Conservation (phyloP, 805 yeast species). For the Candida suzukii region DNA sequence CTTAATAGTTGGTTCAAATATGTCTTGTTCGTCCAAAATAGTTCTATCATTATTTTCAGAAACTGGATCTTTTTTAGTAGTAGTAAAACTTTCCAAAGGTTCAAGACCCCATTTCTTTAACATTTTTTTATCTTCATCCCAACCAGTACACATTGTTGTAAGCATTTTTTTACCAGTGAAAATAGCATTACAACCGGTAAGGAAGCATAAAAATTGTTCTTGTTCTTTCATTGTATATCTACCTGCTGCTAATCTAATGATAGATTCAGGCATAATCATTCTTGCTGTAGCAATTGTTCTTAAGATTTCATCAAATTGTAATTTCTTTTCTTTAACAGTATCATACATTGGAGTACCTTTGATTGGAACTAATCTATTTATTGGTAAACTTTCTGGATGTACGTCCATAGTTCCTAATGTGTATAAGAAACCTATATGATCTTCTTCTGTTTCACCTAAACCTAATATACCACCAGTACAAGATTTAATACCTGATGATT, state of each 20-base stretch:
- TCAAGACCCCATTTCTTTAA: slow-evolving; percentile 57
- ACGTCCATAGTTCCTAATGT: slow-evolving; percentile 59
- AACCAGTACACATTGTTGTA: slow-evolving; percentile 76
- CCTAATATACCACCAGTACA: slow-evolving; percentile 82
- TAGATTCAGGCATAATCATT: slow-evolving; percentile 63
- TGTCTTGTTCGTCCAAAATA: too few relatives aligned
- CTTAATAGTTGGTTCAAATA: too few relatives aligned
- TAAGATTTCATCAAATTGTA: slow-evolving; percentile 55
- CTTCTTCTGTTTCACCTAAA: slow-evolving; percentile 66
- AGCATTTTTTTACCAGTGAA: slow-evolving; percentile 79
- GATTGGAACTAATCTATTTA: slow-evolving; percentile 70
- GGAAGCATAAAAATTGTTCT: slow-evolving; percentile 68
- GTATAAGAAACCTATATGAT: slow-evolving; percentile 60
- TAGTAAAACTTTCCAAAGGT: slow-evolving; percentile 4
- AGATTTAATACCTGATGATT: slow-evolving; percentile 54
- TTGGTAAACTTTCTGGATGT: slow-evolving; percentile 83
- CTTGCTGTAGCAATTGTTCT: slow-evolving; percentile 74
- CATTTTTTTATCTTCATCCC: slow-evolving; percentile 76
- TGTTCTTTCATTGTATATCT: slow-evolving; percentile 73
- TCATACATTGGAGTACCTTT: slow-evolving; percentile 63
- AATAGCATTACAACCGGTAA: slow-evolving; percentile 75
- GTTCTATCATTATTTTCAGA: background rate
- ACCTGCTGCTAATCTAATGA: slow-evolving; percentile 74
- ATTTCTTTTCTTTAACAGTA: slow-evolving; percentile 30
- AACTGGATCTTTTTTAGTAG: background rate